Percentiles rank a stretch among this genome's conserved stretches.
Evolutionary conservation across 139 green algal genomes (phyloP).

Genomic region (Coelastrella sp.): DNA sequence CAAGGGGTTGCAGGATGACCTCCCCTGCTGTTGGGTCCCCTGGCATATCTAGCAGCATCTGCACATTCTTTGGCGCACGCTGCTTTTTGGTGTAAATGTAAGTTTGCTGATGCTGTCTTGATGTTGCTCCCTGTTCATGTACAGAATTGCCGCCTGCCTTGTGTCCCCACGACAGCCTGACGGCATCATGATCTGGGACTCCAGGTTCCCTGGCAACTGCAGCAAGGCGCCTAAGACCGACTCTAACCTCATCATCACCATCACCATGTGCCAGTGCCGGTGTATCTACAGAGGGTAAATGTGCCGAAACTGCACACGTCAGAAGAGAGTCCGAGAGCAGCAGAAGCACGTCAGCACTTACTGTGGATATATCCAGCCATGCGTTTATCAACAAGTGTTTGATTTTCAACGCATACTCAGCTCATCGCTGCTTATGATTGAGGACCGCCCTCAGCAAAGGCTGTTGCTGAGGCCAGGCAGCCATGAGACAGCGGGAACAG

Average conservation of each 20-base stretch:
- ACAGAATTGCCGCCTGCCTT: too few relatives aligned
- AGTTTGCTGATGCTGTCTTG: background rate
- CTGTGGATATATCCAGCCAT: too few relatives aligned
- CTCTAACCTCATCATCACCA: background rate
- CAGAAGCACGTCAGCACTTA: background rate
- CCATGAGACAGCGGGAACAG: background rate
- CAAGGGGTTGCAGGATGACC: background rate
- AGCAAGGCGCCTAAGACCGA: too few relatives aligned
- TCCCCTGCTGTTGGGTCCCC: slow-evolving; percentile 30
- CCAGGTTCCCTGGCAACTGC: too few relatives aligned
- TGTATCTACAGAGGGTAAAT: background rate
- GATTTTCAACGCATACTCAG: too few relatives aligned
- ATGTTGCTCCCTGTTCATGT: too few relatives aligned
- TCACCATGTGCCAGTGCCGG: background rate
- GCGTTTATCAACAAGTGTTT: too few relatives aligned
- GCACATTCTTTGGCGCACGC: background rate
- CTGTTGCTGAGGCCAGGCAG: too few relatives aligned
- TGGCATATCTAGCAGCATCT: slow-evolving; percentile 7
- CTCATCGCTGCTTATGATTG: too few relatives aligned
- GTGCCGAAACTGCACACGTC: background rate
- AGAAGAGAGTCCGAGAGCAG: background rate
- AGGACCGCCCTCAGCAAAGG: too few relatives aligned
- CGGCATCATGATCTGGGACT: background rate
- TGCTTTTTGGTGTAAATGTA: background rate
- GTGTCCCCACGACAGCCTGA: background rate